Evolutionary conservation across 306 rosid species (phyloP).

Genomic region (Comarum palustre): DNA sequence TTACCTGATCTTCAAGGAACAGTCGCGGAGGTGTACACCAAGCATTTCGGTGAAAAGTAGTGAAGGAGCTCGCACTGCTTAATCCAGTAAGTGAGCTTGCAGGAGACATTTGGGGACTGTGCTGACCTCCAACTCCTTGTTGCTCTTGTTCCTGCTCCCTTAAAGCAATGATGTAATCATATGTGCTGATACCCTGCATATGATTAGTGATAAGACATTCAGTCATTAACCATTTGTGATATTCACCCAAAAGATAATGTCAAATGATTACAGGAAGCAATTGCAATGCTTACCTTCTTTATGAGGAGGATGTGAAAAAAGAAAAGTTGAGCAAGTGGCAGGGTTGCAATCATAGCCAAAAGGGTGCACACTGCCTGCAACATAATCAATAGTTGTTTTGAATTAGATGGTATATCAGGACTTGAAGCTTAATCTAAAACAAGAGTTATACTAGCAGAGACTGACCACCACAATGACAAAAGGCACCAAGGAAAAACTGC

Average conservation of each 20-base stretch:
- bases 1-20: slow-evolving; percentile 94
- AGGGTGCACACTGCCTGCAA: slow-evolving; percentile 78
- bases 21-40: slow-evolving; percentile 98
- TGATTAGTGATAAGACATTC: not conserved
- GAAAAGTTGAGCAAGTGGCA: slow-evolving; percentile 92
- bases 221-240: not conserved
- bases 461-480: slow-evolving; percentile 86
- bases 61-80: slow-evolving; percentile 95
- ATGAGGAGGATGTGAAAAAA: slow-evolving; percentile 94
- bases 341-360: slow-evolving; percentile 90
- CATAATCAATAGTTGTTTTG: not conserved
- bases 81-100: slow-evolving; percentile 94
- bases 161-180: slow-evolving; percentile 93
- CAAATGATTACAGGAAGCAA: not conserved
- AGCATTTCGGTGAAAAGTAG: slow-evolving; percentile 79
- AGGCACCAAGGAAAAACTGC: slow-evolving; percentile 90
- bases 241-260: not conserved
- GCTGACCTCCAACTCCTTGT: slow-evolving; percentile 87
- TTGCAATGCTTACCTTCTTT: slow-evolving; percentile 57
- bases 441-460: slow-evolving; percentile 10
- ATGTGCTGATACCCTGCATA: slow-evolving; percentile 86
- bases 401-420: slow-evolving; percentile 6
- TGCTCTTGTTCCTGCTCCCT: slow-evolving; percentile 96
- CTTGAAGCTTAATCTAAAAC: not conserved
- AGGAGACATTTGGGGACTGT: slow-evolving; percentile 95